These are phyloP conservation scores for Digitaria exilis DNA, from an alignment of 202 grass and related monocot genomes.

Conservation along the genomic window DNA sequence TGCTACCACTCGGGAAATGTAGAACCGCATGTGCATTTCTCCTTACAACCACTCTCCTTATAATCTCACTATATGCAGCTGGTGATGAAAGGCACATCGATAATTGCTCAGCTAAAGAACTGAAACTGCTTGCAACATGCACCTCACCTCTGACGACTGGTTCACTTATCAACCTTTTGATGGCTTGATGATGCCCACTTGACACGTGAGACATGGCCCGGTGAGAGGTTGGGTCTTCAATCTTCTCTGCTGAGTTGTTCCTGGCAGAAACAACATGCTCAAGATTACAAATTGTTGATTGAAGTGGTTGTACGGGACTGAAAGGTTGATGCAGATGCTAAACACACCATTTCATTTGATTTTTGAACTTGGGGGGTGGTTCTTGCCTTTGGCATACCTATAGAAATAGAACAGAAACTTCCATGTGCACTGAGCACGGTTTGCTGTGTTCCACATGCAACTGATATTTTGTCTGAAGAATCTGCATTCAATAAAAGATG, in stretches of 20 bases:
- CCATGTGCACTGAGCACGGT: conserved; percentile 31
- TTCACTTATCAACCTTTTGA: not conserved
- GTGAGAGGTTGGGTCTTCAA: not conserved
- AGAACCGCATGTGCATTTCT: no score
- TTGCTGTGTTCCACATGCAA: conserved; percentile 38
- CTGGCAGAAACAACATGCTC: conserved; percentile 15
- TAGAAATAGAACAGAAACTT: not conserved
- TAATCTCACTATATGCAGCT: not conserved
- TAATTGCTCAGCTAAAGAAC: conserved; percentile 1
- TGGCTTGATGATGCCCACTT: not conserved
- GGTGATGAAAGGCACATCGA: not conserved
- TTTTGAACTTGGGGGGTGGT: not conserved
- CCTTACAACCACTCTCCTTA: not conserved
- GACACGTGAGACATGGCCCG: conserved; percentile 11
- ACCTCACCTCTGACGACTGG: not conserved
- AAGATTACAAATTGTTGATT: not conserved
- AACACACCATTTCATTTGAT: not conserved
- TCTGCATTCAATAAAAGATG: conserved; percentile 17
- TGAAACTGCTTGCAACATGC: not conserved
- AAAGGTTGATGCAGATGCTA: not conserved
- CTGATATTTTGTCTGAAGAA: conserved; percentile 19
- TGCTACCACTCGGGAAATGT: no score
- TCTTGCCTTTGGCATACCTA: not conserved
- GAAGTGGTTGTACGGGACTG: not conserved
- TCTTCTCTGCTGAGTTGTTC: conserved; percentile 5